These are phyloP conservation scores for Penicillium sp. DNA, from an alignment of 2,329 filamentous ascomycete species.

Conservation along the genomic window DNA sequence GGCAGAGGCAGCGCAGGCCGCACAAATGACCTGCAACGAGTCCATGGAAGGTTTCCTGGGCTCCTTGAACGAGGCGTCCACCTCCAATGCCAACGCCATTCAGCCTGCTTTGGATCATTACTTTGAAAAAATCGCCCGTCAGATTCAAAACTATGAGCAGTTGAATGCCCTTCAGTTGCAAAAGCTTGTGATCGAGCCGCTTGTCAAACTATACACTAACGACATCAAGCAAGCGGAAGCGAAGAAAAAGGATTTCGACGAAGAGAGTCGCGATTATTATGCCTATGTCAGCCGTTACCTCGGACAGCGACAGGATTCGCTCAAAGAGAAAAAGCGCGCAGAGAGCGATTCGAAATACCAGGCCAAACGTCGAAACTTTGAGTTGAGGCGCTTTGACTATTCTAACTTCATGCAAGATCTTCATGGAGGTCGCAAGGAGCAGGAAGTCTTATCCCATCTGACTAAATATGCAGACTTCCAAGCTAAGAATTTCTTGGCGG, in stretches of 20 bases:
- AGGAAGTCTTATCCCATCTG: conserved; percentile 91
- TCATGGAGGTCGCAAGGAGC: conserved; percentile 98
- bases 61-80: conserved; percentile 81
- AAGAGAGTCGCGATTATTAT: conserved; percentile 98
- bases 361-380: conserved; percentile 88
- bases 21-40: conserved; percentile 84
- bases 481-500: conserved; percentile 77
- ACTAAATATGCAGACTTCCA: conserved; percentile 94
- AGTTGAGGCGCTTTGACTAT: conserved; percentile 97
- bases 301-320: conserved; percentile 91
- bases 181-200: conserved; percentile 90
- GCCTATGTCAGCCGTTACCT: conserved; percentile 92
- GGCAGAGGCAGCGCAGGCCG: conserved; percentile 83
- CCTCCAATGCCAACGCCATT: conserved; percentile 93
- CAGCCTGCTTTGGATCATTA: conserved; percentile 97
- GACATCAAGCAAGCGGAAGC: conserved; percentile 98
- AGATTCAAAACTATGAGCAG: conserved; percentile 85
- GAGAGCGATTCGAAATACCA: conserved; percentile 98
- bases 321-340: conserved; percentile 95
- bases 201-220: conserved; percentile 86
- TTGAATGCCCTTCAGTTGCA: conserved; percentile 84
- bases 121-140: conserved; percentile 92
- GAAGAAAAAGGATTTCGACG: conserved; percentile 97
- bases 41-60: conserved; percentile 82
- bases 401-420: conserved; percentile 99